phyloP scores from a whole-genome alignment of 192 early-diverging fungal genomes.

The Coemansia sp. region DNA sequence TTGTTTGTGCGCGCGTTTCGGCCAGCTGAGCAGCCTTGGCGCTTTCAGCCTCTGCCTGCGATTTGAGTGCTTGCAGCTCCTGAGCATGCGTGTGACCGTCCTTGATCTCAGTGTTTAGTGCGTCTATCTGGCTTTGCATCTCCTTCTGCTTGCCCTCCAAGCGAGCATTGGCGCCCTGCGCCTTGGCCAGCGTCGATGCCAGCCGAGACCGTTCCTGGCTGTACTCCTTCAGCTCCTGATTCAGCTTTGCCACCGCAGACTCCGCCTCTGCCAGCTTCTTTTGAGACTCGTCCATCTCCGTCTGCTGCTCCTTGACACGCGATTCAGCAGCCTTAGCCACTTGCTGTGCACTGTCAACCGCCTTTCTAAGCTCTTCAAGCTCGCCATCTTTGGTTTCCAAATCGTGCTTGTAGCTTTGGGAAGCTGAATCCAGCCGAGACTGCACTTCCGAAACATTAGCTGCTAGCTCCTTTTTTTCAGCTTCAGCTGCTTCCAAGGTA shows the following conservation, averaged over 20 bases:
- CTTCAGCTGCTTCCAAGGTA: background rate
- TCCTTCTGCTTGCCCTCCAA: constrained; percentile 27
- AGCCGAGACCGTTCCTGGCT: constrained; percentile 27
- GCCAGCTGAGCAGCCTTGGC: constrained; percentile 4
- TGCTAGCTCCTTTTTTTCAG: background rate
- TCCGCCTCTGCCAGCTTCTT: constrained; percentile 1
- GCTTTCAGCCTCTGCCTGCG: constrained; percentile 3
- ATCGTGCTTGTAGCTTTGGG: background rate
- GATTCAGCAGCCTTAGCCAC: constrained; percentile 1
- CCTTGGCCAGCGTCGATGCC: constrained; percentile 35
- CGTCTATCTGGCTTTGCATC: constrained; percentile 16
- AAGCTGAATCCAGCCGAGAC: background rate
- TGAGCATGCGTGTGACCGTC: background rate
- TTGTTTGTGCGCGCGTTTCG: constrained; percentile 1
- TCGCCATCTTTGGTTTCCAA: constrained; percentile 4
- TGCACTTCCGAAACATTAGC: background rate
- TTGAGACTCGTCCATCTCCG: background rate
- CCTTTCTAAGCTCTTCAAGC: constrained; percentile 4
- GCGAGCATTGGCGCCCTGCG: constrained; percentile 24
- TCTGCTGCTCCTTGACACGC: constrained; percentile 6
- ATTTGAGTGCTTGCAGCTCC: background rate
- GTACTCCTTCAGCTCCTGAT: background rate
- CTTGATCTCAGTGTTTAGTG: background rate
- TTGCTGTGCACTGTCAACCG: constrained; percentile 6
- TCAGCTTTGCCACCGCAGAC: constrained; percentile 1